Conservation (phyloP, 768 basidiomycete species). For the Boletus eberwhitei region DNA sequence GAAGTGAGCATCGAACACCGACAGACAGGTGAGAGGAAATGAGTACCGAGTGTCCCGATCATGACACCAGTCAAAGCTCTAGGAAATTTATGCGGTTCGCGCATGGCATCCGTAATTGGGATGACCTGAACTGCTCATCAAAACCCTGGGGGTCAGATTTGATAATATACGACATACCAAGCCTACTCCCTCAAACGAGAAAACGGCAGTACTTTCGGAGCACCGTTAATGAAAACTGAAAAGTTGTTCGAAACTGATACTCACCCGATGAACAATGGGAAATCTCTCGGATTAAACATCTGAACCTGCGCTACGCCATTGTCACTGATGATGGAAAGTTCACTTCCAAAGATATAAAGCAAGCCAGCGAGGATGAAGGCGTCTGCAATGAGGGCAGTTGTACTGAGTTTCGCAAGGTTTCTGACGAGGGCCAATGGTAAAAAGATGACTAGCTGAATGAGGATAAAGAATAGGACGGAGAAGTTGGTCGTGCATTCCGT, state of each 20-base stretch:
- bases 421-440: conserved; percentile 86
- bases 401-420: conserved; percentile 92
- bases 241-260: conserved; percentile 21
- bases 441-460: conserved; percentile 81
- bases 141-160: neutral
- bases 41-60: conserved; percentile 71
- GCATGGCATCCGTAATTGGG: conserved; percentile 97
- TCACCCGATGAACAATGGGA: conserved; percentile 89
- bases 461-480: conserved; percentile 76
- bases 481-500: conserved; percentile 69
- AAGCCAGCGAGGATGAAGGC: conserved; percentile 90
- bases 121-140: conserved; percentile 55
- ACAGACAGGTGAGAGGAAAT: neutral
- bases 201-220: conserved; percentile 80
- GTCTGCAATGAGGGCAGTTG: conserved; percentile 90
- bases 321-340: conserved; percentile 62
- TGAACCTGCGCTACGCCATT: conserved; percentile 76
- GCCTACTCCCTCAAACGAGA: conserved; percentile 97
- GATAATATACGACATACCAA: conserved; percentile 48
- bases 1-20: conserved; percentile 4
- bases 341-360: conserved; percentile 85
- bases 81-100: conserved; percentile 92
- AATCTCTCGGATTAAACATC: conserved; percentile 86
- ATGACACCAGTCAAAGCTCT: conserved; percentile 85
- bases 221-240: neutral